Evolutionary conservation across 2,329 filamentous ascomycete species (phyloP), one percentile per base, ranked within the genome.

Genomic region (Xylariales sp.): DNA sequence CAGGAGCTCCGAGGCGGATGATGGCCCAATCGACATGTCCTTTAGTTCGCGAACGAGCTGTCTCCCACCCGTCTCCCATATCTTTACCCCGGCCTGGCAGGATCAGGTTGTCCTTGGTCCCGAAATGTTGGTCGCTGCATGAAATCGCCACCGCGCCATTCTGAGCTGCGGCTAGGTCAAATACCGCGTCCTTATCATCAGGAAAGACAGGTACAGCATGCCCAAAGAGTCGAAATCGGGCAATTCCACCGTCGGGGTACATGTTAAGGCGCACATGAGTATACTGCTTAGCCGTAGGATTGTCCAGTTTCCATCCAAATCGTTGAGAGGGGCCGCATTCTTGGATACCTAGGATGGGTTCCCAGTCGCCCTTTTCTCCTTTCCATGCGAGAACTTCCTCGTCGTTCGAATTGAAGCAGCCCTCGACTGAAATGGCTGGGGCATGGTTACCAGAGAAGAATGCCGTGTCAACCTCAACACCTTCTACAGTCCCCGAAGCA

Each of bases 1-100:
- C 91, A 4, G 87, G 84, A 0, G 88, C 87, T 30, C 92, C 93
- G 23, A 96, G 86, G 55, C 88, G 87, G 71, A 96, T 87, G 72
- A 95, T 89, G n/a, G 89, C 85, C 92, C 93, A 96, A 80, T 96
- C 93, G 23, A 92, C 81, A 79, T 96, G 93, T 52, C 84, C 88
- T 78, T 88, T 89, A 58, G 85, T 89, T 57, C 93, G 83, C 43
- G 91, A 93, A 62, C 93, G 86, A 72, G 90, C 89, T 64, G 93
- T 96, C 81, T 96, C 93, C 93, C 93, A 96, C 7, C 93, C 93
- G 78, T 95, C 93, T 58, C 92, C 91, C 93, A 96, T 96, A 80
- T 96, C 91, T 78, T 90, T 89, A 49, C 92, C 92, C 32, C 92
- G 85, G 2, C 91, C 92, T 0, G 92, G 92, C 3, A 94, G 83